phyloP scores from a whole-genome alignment of 78 protist species.

The Speleostelium caveatum region DNA sequence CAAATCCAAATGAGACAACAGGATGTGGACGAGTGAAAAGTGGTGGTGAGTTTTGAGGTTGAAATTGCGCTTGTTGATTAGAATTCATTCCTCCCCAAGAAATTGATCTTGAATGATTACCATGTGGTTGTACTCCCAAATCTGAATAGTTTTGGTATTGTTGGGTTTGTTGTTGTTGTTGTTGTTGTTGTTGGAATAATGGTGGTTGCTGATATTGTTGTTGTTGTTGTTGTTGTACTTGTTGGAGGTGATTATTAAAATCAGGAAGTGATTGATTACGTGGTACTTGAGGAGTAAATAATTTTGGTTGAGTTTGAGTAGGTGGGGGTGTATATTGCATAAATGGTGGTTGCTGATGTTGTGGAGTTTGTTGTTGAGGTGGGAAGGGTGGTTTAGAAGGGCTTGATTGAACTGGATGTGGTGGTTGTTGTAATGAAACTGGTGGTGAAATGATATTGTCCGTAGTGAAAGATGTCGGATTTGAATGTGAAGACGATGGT shows the following conservation, averaged over 20 bases:
- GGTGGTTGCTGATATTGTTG: background rate
- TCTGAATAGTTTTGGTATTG: constrained; percentile 1
- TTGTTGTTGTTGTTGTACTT: constrained; percentile 37
- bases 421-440: background rate
- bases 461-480: no score
- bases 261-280: constrained; percentile 39
- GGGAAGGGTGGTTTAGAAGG: background rate
- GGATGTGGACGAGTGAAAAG: constrained; percentile 70
- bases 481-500: constrained; percentile 8
- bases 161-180: background rate
- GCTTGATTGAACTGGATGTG: background rate
- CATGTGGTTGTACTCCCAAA: background rate
- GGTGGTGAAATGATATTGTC: no score
- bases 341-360: background rate
- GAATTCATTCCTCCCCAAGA: background rate
- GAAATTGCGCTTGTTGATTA: background rate
- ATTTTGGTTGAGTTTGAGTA: background rate
- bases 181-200: background rate
- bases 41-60: constrained; percentile 8
- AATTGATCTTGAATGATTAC: constrained; percentile 27
- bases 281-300: no score
- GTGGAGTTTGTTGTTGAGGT: background rate
- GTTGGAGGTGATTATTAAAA: constrained; percentile 7
- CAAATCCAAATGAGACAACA: constrained; percentile 77
- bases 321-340: background rate